phyloP scores from a whole-genome alignment of 148 eudicot species.

The Rhododendron kiyosumense region DNA sequence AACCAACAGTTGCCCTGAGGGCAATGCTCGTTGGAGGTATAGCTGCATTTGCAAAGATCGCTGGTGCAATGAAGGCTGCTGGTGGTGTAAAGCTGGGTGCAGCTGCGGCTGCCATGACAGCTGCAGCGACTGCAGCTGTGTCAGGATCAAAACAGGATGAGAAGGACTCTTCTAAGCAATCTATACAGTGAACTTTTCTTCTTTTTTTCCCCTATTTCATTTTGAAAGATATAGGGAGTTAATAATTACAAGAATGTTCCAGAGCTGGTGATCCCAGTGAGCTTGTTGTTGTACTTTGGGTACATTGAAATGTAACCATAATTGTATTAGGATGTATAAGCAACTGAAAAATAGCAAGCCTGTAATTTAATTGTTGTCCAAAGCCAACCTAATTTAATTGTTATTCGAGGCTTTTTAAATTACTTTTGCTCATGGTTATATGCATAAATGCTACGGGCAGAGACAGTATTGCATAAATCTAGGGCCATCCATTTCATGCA shows the following conservation, averaged over 20 bases:
- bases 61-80: conserved; percentile 76
- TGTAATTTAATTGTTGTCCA: not conserved
- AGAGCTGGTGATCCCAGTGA: not conserved
- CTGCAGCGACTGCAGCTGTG: conserved; percentile 82
- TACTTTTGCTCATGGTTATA: not conserved
- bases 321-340: not conserved
- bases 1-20: conserved; percentile 87
- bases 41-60: conserved; percentile 81
- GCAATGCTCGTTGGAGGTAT: conserved; percentile 89
- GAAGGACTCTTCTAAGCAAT: conserved; percentile 26
- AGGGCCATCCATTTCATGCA: not conserved
- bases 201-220: not conserved
- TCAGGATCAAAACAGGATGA: conserved; percentile 62
- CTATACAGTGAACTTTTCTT: conserved; percentile 26
- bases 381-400: not conserved
- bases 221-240: not conserved
- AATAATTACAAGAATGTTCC: conserved; percentile 5
- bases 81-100: conserved; percentile 86
- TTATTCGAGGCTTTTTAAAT: not conserved
- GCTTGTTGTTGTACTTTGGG: not conserved
- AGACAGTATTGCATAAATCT: not conserved
- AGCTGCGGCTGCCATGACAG: conserved; percentile 85
- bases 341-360: not conserved
- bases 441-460: not conserved
- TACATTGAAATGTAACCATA: not conserved